These are phyloP conservation scores for Barbatosphaeria neglecta DNA, from an alignment of 495 filamentous ascomycete species.

Conservation along the genomic window DNA sequence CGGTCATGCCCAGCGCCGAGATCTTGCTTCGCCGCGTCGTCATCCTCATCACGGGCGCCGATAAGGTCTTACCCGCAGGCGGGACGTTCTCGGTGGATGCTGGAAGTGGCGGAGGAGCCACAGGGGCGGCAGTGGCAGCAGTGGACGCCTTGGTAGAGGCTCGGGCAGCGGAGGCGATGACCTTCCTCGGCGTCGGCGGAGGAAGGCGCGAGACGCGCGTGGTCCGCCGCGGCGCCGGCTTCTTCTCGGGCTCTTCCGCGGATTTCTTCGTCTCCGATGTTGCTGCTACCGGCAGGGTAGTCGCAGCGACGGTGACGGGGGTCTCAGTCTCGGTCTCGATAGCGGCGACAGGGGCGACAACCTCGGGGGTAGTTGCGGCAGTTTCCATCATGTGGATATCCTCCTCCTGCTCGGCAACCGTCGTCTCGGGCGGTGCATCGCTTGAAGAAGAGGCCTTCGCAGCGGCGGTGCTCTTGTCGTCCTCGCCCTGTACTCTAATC, in stretches of 20 bases:
- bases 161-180: background rate
- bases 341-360: slow-evolving; percentile 2
- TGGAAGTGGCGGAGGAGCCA: background rate
- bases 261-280: background rate
- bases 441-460: background rate
- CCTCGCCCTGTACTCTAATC: slow-evolving; percentile 12
- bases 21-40: slow-evolving; percentile 14
- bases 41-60: slow-evolving; percentile 1
- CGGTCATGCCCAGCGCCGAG: slow-evolving; percentile 19
- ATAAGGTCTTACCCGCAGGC: background rate
- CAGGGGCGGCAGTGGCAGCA: background rate
- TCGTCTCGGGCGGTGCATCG: background rate
- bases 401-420: slow-evolving; percentile 2
- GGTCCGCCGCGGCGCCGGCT: background rate
- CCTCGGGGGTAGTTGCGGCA: slow-evolving; percentile 2
- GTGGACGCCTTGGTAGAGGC: slow-evolving; percentile 1
- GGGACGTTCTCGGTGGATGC: too few relatives aligned
- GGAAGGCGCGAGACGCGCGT: background rate
- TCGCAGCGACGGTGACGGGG: background rate
- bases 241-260: background rate
- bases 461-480: background rate
- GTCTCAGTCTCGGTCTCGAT: background rate
- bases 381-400: slow-evolving; percentile 6
- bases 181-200: background rate
- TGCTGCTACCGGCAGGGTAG: background rate